phyloP scores from a whole-genome alignment of 2,329 filamentous ascomycete species.

The Dryadomyces sulphureus region DNA sequence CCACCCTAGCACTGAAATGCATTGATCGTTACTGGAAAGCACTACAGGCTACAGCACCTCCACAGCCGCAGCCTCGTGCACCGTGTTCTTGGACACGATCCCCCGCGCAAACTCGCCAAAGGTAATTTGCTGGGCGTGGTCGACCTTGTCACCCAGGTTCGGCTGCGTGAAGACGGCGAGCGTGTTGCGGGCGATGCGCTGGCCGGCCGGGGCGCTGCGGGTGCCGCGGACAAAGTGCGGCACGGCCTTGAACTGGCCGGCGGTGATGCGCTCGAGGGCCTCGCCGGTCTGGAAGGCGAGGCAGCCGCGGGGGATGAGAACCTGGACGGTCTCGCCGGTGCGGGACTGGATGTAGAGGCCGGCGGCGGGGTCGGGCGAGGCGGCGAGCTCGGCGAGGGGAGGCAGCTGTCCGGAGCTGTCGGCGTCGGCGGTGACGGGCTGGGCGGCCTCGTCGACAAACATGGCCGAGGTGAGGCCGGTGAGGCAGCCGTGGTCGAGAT shows the following conservation, averaged over 20 bases:
- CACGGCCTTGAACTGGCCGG: conserved; percentile 83
- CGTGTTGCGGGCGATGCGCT: conserved; percentile 63
- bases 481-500: conserved; percentile 83
- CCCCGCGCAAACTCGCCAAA: conserved; percentile 64
- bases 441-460: conserved; percentile 67
- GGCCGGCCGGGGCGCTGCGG: conserved; percentile 26
- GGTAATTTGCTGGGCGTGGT: conserved; percentile 48
- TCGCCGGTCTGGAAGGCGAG: conserved; percentile 95
- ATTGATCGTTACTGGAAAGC: too few relatives aligned
- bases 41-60: too few relatives aligned
- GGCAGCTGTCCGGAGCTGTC: conserved; percentile 17
- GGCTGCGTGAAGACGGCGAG: conserved; percentile 95
- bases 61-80: too few relatives aligned
- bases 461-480: conserved; percentile 90
- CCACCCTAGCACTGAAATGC: too few relatives aligned
- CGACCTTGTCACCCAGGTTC: conserved; percentile 69
- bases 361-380: conserved; percentile 68
- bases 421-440: neutral
- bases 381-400: conserved; percentile 53
- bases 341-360: conserved; percentile 92
- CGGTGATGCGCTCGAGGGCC: conserved; percentile 77
- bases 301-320: conserved; percentile 79
- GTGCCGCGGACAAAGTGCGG: conserved; percentile 88
- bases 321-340: conserved; percentile 69
- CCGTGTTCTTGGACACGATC: conserved; percentile 44